These are phyloP conservation scores for Penicillium sp. DNA, from an alignment of 2,329 filamentous ascomycete species.

Conservation along the genomic window DNA sequence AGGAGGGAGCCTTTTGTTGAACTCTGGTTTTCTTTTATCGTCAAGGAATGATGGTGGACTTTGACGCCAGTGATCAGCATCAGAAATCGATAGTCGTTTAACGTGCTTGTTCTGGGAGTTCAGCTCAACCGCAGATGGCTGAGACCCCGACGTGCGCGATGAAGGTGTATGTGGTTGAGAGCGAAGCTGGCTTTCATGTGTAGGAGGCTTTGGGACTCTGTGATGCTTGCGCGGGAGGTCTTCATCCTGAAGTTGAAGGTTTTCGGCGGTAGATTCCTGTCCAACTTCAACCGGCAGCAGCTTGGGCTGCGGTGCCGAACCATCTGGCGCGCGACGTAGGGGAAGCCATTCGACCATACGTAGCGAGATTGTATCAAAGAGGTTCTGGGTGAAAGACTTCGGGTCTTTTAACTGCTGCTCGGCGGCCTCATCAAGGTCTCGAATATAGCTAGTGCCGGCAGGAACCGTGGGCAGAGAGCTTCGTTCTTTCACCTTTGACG, in stretches of 20 bases:
- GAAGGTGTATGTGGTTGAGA: constrained; percentile 31
- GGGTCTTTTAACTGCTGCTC: constrained; percentile 49
- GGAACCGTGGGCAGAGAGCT: constrained; percentile 3
- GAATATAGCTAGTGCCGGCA: constrained; percentile 11
- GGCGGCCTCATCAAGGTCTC: constrained; percentile 22
- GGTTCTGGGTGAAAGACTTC: constrained; percentile 59
- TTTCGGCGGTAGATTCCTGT: background rate
- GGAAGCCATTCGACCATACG: constrained; percentile 48
- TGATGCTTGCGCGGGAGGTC: constrained; percentile 6
- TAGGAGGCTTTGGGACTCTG: constrained; percentile 8
- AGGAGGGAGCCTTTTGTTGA: constrained; percentile 33
- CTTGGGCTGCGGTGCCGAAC: constrained; percentile 15
- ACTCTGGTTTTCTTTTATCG: constrained; percentile 32
- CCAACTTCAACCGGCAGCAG: background rate
- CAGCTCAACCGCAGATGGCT: constrained; percentile 37
- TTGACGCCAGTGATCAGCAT: constrained; percentile 38
- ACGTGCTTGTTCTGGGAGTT: constrained; percentile 39
- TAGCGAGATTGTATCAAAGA: constrained; percentile 49
- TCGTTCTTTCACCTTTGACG: background rate
- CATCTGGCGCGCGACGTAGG: constrained; percentile 32
- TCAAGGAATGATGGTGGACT: constrained; percentile 32
- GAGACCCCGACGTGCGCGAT: constrained; percentile 23
- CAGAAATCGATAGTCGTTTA: constrained; percentile 40
- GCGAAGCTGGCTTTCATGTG: background rate
- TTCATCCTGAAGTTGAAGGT: background rate